These are phyloP conservation scores for Hura crepitans DNA, from an alignment of 441 rosid species.

Conservation along the genomic window DNA sequence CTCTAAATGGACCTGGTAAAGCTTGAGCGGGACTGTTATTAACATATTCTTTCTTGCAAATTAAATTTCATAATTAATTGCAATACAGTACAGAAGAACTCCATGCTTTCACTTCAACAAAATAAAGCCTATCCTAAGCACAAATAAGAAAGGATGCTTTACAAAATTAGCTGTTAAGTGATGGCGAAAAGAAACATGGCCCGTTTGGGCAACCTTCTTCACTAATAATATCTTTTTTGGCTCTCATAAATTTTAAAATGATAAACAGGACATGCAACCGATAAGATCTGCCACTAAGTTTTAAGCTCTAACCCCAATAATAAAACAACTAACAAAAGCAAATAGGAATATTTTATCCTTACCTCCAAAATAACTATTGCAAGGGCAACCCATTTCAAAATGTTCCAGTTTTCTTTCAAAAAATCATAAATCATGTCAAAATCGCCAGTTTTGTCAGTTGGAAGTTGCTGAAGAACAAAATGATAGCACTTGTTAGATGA, in stretches of 20 bases:
- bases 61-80: background rate
- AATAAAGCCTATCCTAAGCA: background rate
- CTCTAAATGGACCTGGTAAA: too few relatives aligned
- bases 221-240: background rate
- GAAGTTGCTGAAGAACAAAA: conserved; percentile 59
- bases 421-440: conserved; percentile 68
- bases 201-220: background rate
- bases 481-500: conserved; percentile 13
- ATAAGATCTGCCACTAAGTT: background rate
- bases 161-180: background rate
- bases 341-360: conserved; percentile 19
- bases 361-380: conserved; percentile 86
- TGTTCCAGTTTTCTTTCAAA: conserved; percentile 74
- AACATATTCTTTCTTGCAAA: background rate
- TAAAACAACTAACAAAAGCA: conserved; percentile 7
- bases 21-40: too few relatives aligned
- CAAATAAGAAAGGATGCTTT: conserved; percentile 2
- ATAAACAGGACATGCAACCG: background rate
- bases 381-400: conserved; percentile 91
- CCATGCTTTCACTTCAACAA: background rate
- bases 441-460: conserved; percentile 80
- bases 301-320: background rate
- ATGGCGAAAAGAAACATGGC: background rate
- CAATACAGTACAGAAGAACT: background rate
- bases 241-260: conserved; percentile 8